These are phyloP conservation scores for Eudorina sp. DNA, from an alignment of 139 green algal genomes.

Conservation along the genomic window DNA sequence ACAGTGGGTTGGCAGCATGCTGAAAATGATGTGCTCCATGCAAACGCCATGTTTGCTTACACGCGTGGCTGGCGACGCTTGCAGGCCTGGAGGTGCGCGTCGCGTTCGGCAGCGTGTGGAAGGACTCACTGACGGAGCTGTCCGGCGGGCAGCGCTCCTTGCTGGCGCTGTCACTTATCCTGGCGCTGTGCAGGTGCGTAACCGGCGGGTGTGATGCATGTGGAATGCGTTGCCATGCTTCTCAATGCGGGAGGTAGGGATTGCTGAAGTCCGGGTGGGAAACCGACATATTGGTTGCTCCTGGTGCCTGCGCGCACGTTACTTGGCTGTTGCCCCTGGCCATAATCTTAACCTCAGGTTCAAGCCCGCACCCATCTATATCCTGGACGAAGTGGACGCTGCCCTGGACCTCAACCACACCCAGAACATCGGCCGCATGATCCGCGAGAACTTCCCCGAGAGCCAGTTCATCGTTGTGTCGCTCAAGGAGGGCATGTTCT, in stretches of 20 bases:
- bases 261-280: too few species aligned
- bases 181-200: constrained; percentile 89
- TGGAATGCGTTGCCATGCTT: too few species aligned
- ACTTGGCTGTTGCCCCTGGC: too few species aligned
- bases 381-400: constrained; percentile 99
- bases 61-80: too few species aligned
- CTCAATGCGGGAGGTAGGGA: too few species aligned
- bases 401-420: constrained; percentile 99
- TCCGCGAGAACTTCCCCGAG: constrained; percentile 97
- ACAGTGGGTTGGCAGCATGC: too few species aligned
- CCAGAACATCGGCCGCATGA: constrained; percentile 98
- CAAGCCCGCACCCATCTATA: constrained; percentile 99
- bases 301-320: too few species aligned
- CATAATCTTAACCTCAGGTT: too few species aligned
- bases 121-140: constrained; percentile 97
- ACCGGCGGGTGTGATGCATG: too few species aligned
- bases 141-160: constrained; percentile 95
- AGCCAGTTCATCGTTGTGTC: constrained; percentile 82
- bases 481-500: constrained; percentile 99
- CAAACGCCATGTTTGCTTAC: too few species aligned
- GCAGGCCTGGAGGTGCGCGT: constrained; percentile 94
- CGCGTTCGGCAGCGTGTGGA: constrained; percentile 98
- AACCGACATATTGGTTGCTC: too few species aligned
- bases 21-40: too few species aligned
- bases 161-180: constrained; percentile 96